Base-by-base conservation (phyloP, 805 yeast genomes). In the Torulaspora quercuum region DNA sequence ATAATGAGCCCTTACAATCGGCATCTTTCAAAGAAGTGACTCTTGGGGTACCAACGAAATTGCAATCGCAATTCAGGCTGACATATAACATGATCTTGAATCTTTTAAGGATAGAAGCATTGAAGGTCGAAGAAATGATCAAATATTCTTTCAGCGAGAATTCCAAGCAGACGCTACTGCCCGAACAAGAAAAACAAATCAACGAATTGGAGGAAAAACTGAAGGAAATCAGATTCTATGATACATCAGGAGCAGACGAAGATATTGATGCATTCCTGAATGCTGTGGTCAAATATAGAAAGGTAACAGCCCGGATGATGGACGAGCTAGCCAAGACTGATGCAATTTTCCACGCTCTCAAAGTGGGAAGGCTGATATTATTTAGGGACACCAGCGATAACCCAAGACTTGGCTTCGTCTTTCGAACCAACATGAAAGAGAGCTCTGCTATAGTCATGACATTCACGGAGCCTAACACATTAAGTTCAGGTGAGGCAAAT, bases 71-170 rank as follows among this genome's bases (percentile, higher is more conserved):
- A 56, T 92, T 92, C 68, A 73, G 98, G 57, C 69, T 92, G 56
- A 92, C 98, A 0, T 92, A 92, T 61, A 89, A 84, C 50, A 92
- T 92, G 97, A 90, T 89, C 48, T 70, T 92, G 57, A 92, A 90
- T 54, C 64, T 92, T 44, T 68, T 92, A 48, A 75, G 98, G 57
- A 88, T 92, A 40, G 98, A 92, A 59, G 97, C 97, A 0, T 67
- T 92, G 44, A 76, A 82, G 50, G 97, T 92, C n/a, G 98, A 92
- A 57, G 98, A 92, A 58, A 92, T 92, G 95, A 90, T 92, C 52
- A 90, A 89, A 56, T 84, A 90, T 45, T 88, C 97, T 0, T 92
- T 92, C 61, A 78, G 94, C 63, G 98, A 92, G 57, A 89, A 92
- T 53, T 71, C 89, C 0, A 73, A 89, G 1, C 97, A 90, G 56